Base-by-base conservation (phyloP, 2,329 filamentous ascomycete genomes). In the Fusarium nanum region DNA sequence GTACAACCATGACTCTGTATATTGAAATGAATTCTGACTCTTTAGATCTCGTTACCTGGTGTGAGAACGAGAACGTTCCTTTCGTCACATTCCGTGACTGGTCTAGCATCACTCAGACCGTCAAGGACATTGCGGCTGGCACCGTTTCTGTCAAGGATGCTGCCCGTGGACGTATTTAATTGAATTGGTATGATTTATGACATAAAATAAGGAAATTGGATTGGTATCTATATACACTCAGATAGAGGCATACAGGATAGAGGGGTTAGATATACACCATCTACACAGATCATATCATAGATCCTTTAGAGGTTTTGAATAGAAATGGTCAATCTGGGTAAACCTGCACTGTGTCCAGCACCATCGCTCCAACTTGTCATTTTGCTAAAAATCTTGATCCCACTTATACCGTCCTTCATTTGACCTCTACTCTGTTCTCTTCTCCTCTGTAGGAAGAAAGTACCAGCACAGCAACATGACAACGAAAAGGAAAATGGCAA, bases 41-140 rank as follows among this genome's bases (percentile, higher is more conserved):
- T 0, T 42, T 32, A 93, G 94, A 98, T 80, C 87, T 98, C 59
- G 91, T 98, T 68, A 89, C 87, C 16, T 98, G 93, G 82, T 98
- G 95, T 78, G 91, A 94, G 74, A 89, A 89, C 57, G 89, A 97
- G 79, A 88, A 92, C 12, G 90, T 97, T 22, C 94, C 94, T 0
- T 98, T 97, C 79, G 95, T 93, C 16, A 89, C 92, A 5, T 98
- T 98, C 78, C 86, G 92, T 75, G 89, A 94, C 82, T 98, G 95
- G 89, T 88, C 87, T 9, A 88, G 90, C 68, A 97, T 97, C 76
- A 85, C 93, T 49, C 84, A 87, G 66, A 92, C 91, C 30, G 91
- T 93, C 66, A 90, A 93, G 83, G 89, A 91, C 63, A 93, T 98
- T 75, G 86, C 85, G n/a, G 88, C 88, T 32, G 93, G 93, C 25